Evolutionary conservation across 129 eudicot genomes (phyloP), one percentile per base, ranked within the genome.

Genomic region (Saposhnikovia divaricata): DNA sequence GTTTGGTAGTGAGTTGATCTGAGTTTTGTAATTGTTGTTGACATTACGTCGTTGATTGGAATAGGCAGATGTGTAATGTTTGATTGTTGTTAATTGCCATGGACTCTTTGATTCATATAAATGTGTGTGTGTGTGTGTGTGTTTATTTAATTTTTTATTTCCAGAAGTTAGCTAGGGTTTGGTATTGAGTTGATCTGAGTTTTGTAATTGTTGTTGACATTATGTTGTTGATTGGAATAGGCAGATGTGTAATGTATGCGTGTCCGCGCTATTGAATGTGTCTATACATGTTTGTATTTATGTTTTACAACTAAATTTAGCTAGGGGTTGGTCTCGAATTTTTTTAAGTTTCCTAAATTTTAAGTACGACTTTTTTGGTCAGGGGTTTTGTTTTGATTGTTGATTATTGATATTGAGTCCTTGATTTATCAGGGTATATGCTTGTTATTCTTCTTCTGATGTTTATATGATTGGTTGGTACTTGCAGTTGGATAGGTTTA

Each of bases 401-500:
- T 55, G 27, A 16, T 55, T 2, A 53, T 53, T 55, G 65, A 55
- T 11, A 5, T 21, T 0, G 65, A 55, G 66, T 23, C 28, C 23
- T 57, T 57, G 66, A 7, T 57, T 23, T 57, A 7, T 8, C 3
- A 0, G 66, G 12, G 4, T n/a, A 40, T 37, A 9, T 40, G 25
- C 28, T n/a, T 73, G 15, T 23, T 23, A 48, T 72, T 40, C 3
- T 40, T 43, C 28, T 63, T 37, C 9, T 46, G 21, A 71, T 40
- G 13, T 38, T 39, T 0, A 9, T 40, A 6, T 40, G 14, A 19
- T 72, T 83, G 18, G 43, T 78, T 79, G 80, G 38, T 80, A 5
- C 25, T 50, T 45, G 55, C 89, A 93, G 98, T 86, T 93, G 98
- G 98, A 93, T 81, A 91, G 98, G 72, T 93, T 91, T 77, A 93